phyloP scores from a whole-genome alignment of 2,329 filamentous ascomycete species.

The Tolypocladium tropicale region DNA sequence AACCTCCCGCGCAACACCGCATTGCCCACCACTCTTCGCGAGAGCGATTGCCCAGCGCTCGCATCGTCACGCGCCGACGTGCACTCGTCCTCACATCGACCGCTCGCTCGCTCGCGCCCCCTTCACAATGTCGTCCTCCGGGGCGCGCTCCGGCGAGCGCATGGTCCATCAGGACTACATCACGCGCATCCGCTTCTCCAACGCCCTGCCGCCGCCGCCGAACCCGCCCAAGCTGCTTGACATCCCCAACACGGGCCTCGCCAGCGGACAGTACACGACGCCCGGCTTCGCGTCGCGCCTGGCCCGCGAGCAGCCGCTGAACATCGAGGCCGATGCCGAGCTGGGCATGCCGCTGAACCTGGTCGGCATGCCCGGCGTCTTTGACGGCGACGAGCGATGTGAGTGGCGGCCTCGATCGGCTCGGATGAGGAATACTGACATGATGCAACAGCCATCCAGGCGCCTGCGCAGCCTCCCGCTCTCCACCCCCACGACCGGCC shows the following conservation, averaged over 20 bases:
- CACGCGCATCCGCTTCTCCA: conserved; percentile 88
- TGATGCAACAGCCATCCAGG: conserved; percentile 59
- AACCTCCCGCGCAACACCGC: background rate
- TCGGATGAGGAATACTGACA: background rate
- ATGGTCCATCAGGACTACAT: conserved; percentile 91
- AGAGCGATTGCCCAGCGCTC: background rate
- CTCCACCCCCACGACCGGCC: conserved; percentile 76
- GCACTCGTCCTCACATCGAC: background rate
- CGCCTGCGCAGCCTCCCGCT: conserved; percentile 57
- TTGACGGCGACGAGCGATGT: conserved; percentile 93
- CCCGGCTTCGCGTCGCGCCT: conserved; percentile 84
- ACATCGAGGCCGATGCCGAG: conserved; percentile 95
- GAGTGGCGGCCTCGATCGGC: conserved; percentile 14
- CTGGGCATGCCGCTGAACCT: conserved; percentile 95
- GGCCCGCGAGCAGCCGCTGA: conserved; percentile 82
- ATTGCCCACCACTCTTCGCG: background rate
- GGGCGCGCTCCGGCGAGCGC: conserved; percentile 39
- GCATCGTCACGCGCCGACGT: background rate
- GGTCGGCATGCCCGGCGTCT: conserved; percentile 88
- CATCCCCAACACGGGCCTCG: conserved; percentile 85
- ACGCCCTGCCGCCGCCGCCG: conserved; percentile 87
- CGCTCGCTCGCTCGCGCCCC: background rate
- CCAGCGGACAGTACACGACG: conserved; percentile 79
- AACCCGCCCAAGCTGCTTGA: conserved; percentile 94
- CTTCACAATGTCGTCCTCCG: conserved; percentile 21